Evolutionary conservation across 805 yeast genomes (phyloP), one percentile per base, ranked within the genome.

Genomic region (Lipomyces orientalis): DNA sequence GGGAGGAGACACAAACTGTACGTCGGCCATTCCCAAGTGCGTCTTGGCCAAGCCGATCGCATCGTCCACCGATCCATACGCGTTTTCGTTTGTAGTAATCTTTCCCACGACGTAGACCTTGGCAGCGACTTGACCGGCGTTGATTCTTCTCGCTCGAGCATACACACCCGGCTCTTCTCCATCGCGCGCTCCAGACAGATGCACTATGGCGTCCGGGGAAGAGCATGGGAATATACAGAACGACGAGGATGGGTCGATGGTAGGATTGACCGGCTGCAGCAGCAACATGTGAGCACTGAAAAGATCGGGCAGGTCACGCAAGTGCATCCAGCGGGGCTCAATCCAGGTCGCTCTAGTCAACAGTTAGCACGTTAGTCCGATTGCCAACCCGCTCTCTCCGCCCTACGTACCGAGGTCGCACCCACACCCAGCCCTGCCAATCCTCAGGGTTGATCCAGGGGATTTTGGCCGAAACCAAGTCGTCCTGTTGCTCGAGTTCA

Each of bases 101-200:
- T 33, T 57, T 2, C 60, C 60, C 12, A 33, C 22, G 2, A 57
- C 60, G 4, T 57, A 37, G 14, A 57, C 60, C 29, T 33, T 57
- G 1, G 29, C 29, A 3, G 56, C 60, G 16, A 3, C 31, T 57
- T 57, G 58, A 2, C 31, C 56, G n/a, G 60, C 25, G 12, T 33
- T 57, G 22, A 37, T 57, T 37, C 60, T 29, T 34, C 56, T 12
- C 14, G 4, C 60, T 19, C 56, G 60, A 33, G 60, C 60, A 4
- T 57, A 57, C 14, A 57, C 57, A 3, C 31, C 25, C 14, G 43
- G 22, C 25, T 16, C n/a, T 25, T 34, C 60, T 16, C 49, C 49
- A 29, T 57, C 60, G n/a, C 56, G 43, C 29, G 57, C 60, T 31
- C 19, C 60, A 2, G 57, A 31, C 22, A 57, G 62, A n/a, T n/a